These are phyloP conservation scores for Metarhizium anisopliae DNA, from an alignment of 2,329 filamentous ascomycete species.

Conservation along the genomic window DNA sequence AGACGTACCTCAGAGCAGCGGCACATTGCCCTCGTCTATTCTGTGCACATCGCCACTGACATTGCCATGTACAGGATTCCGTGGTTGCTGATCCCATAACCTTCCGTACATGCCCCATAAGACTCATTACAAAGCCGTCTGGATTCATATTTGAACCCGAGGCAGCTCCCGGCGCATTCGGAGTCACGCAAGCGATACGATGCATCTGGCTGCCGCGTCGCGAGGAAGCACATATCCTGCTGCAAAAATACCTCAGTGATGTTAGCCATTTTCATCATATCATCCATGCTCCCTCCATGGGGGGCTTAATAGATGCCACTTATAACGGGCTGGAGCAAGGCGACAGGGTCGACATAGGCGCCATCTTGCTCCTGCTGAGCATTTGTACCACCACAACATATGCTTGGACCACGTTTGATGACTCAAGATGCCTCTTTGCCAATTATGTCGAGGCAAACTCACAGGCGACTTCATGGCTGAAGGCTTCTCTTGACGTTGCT, in stretches of 20 bases:
- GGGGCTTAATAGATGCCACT: slow-evolving; percentile 19
- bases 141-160: slow-evolving; percentile 21
- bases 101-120: slow-evolving; percentile 24
- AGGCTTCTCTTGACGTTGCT: slow-evolving; percentile 25
- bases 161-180: slow-evolving; percentile 11
- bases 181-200: slow-evolving; percentile 18
- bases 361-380: slow-evolving; percentile 18
- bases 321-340: slow-evolving; percentile 20
- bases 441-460: slow-evolving; percentile 17
- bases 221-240: slow-evolving; percentile 19
- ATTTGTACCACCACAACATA: slow-evolving; percentile 22
- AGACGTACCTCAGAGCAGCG: background rate
- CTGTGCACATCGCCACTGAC: slow-evolving; percentile 1
- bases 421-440: slow-evolving; percentile 16
- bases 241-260: slow-evolving; percentile 20
- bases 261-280: slow-evolving; percentile 24
- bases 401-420: slow-evolving; percentile 21
- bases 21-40: background rate
- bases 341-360: slow-evolving; percentile 13
- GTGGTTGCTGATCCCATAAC: slow-evolving; percentile 20
- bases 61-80: slow-evolving; percentile 15
- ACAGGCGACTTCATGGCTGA: slow-evolving; percentile 23
- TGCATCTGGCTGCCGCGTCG: slow-evolving; percentile 25
- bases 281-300: slow-evolving; percentile 19
- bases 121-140: slow-evolving; percentile 22